Base-by-base conservation (phyloP, 257 asterid species). In the Echium plantagineum region DNA sequence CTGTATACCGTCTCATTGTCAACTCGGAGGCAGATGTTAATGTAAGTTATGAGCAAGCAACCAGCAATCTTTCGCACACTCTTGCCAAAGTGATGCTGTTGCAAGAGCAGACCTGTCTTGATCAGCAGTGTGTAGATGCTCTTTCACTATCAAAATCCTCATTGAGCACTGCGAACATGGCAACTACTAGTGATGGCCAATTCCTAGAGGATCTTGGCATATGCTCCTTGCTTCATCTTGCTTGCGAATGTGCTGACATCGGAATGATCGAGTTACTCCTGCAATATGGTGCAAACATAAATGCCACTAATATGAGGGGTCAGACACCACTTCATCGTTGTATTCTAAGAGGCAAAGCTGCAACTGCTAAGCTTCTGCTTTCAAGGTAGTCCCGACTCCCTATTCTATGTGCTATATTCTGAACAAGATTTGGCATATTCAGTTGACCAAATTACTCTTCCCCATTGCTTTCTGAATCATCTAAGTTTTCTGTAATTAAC, bases 241-340 rank as follows among this genome's bases (percentile, higher is more conserved):
- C 93, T 66, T 89, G 99, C 75, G 95, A 94, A 76, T 85, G 85
- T 68, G 83, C 90, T 10, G 99, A 89, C 74, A 78, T 85, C 30
- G 99, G 99, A 69, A 94, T 89, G 99, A 72, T 94, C 24, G 99
- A 94, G 76, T 96, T 94, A 65, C 97, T 89, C 60, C 72, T 94
- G 83, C 99, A 94, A 59, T 89, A 93, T 19, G 94, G 95, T 49
- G 96, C 94, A 31, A 85, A 85, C 63, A 67, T 89, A 69, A 93
- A 86, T 68, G 82, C 95, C 63, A 62, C 66, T 31, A 95, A 89
- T 78, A 80, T 86, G 9, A 77, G 83, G 62, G 84, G 82, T 9
- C 87, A 69, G 66, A 85, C 86, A 1, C 90, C 96, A 38, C 91
- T 94, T 61, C 94, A 89, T 72, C 79, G 82, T 35, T 83, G 94